Conservation (phyloP, 2,329 filamentous ascomycete genomes). For the Colletotrichum eleusines region DNA sequence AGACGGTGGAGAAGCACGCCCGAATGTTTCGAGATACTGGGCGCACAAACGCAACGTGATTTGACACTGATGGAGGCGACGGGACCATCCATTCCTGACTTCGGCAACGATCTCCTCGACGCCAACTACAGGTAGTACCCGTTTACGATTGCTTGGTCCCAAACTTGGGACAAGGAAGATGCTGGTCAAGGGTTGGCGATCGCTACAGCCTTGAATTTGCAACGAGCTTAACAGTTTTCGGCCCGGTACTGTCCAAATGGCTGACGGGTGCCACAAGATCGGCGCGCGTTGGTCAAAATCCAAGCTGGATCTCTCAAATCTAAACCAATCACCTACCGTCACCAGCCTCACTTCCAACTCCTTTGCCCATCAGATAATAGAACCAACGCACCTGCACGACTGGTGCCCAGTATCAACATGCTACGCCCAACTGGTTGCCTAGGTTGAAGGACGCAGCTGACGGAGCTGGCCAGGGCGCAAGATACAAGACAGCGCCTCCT, state of each 20-base stretch:
- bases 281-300: neutral
- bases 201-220: neutral
- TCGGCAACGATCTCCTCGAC: neutral
- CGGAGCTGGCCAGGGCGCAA: neutral
- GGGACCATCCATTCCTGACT: neutral
- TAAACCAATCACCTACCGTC: neutral
- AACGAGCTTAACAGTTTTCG: neutral
- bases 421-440: neutral
- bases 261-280: neutral
- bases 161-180: constrained; percentile 12
- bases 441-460: neutral
- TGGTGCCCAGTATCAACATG: constrained; percentile 1
- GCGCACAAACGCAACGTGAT: neutral
- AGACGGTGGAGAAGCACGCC: neutral
- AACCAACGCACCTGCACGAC: neutral
- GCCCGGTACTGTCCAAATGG: neutral
- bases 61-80: constrained; percentile 5
- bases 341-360: constrained; percentile 16
- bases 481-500: neutral
- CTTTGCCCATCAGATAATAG: neutral
- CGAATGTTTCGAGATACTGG: constrained; percentile 10
- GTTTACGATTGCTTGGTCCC: neutral
- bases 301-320: neutral
- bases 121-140: constrained; percentile 3
- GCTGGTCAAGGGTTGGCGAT: neutral